Percentiles rank a stretch among this genome's conserved stretches.
Conservation (phyloP, 306 rosid genomes). For the Cucumis melo region DNA sequence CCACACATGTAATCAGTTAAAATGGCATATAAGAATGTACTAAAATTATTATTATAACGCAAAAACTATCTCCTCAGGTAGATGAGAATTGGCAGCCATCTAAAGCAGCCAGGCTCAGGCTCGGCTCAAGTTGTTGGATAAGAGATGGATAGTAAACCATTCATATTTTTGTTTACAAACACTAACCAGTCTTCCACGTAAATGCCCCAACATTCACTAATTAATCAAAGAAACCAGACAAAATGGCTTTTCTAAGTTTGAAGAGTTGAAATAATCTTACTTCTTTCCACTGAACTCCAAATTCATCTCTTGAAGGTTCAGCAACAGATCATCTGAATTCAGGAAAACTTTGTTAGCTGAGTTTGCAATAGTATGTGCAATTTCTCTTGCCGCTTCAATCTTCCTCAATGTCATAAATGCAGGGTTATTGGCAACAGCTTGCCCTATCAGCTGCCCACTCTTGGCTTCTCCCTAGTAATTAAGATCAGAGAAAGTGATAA, state of each 20-base stretch:
- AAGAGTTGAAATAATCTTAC: neutral
- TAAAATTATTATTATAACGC: neutral
- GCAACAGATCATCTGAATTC: conserved; percentile 51
- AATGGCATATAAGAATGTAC: neutral
- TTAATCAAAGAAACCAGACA: neutral
- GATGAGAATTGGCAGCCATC: neutral
- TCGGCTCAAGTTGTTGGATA: neutral
- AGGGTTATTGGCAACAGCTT: conserved; percentile 75
- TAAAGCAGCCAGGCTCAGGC: neutral
- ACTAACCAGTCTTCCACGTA: neutral
- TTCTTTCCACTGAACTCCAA: conserved; percentile 28
- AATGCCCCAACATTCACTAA: conserved; percentile 2
- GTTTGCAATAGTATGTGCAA: conserved; percentile 44
- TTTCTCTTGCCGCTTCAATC: conserved; percentile 90
- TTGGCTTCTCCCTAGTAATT: conserved; percentile 63
- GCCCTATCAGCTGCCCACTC: conserved; percentile 72
- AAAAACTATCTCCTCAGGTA: neutral
- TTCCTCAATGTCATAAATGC: conserved; percentile 70
- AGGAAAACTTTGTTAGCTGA: conserved; percentile 57
- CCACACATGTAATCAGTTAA: neutral
- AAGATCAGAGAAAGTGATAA: neutral
- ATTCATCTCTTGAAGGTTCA: conserved; percentile 50
- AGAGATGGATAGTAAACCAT: neutral
- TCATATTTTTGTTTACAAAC: neutral
- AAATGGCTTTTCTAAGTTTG: neutral